Evolutionary conservation across 768 basidiomycete genomes (phyloP), one percentile per base, ranked within the genome.

Genomic region (Dioszegia hungarica): DNA sequence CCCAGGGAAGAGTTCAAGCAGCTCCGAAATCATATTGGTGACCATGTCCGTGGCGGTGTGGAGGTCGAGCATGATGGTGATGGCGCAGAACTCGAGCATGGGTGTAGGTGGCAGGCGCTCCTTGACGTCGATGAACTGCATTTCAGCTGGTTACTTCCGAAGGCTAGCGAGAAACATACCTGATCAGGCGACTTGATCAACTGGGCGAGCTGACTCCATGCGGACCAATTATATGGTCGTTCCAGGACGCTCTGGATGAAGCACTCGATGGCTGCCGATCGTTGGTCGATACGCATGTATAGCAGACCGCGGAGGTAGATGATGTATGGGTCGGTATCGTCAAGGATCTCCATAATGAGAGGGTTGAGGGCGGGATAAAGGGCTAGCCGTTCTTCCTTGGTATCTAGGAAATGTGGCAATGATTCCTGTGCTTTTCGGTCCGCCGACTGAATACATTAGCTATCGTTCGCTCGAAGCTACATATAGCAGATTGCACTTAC

Each of bases 211-310:
- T 90, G 81, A 8, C 82, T 78, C 92, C 92, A 98, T n/a, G 85
- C 79, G 25, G 88, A 87, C 92, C 93, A 98, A 71, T 97, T 97
- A 85, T 89, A 97, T 12, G 88, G 86, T 67, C 86, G 89, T 5
- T 81, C 81, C 34, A 81, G 80, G 39, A 94, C 85, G 12, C 90
- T 92, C 31, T 84, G 77, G 17, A 95, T 79, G 14, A 84, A 82
- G 63, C 80, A 82, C 71, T 93, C 90, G 12, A 94, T 87, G 1
- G 94, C 90, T 70, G 90, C 88, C 58, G 89, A 85, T 24, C 90
- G 82, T 58, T 88, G 81, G 44, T 84, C 84, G 46, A 93, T 78
- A 12, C 89, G 85, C 41, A 84, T 85, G 52, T 94, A 82, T 61
- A 95, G 85, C 3, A 97, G 77, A 0, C 87, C 88, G 73, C 90